Evolutionary conservation across 768 basidiomycete genomes (phyloP).

Genomic region (Lactarius trivialis): DNA sequence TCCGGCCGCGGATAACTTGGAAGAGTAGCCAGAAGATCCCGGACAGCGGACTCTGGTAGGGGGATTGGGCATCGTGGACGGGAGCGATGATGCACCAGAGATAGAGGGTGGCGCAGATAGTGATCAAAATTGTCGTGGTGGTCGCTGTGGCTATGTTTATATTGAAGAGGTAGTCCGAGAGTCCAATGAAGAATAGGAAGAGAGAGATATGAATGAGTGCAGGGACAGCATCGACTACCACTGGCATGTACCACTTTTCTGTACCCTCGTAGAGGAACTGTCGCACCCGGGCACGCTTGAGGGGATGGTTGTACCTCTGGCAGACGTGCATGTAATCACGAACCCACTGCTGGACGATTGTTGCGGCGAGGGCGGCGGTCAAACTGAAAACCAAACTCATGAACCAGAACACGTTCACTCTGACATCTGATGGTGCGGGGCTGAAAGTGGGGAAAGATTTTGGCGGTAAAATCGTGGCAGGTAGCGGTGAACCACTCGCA

Average conservation of each 20-base stretch:
- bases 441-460: constrained; percentile 1
- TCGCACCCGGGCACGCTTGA: constrained; percentile 36
- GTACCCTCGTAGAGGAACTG: constrained; percentile 35
- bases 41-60: constrained; percentile 12
- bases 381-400: constrained; percentile 34
- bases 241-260: constrained; percentile 35
- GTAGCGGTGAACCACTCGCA: background rate
- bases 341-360: constrained; percentile 25
- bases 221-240: constrained; percentile 39
- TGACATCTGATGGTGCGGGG: constrained; percentile 30
- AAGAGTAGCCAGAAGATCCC: constrained; percentile 13
- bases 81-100: constrained; percentile 13
- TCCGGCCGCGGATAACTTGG: constrained; percentile 5
- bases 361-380: constrained; percentile 37
- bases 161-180: constrained; percentile 39
- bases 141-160: constrained; percentile 18
- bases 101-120: constrained; percentile 11
- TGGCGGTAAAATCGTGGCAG: background rate
- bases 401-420: constrained; percentile 40
- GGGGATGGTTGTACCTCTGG: constrained; percentile 27
- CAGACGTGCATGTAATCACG: constrained; percentile 22
- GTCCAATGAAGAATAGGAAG: constrained; percentile 40
- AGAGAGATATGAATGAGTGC: constrained; percentile 31
- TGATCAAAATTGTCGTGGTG: constrained; percentile 3
- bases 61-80: constrained; percentile 6